Base-by-base conservation (phyloP, 345 rosid genomes). In the Brassica rapa region DNA sequence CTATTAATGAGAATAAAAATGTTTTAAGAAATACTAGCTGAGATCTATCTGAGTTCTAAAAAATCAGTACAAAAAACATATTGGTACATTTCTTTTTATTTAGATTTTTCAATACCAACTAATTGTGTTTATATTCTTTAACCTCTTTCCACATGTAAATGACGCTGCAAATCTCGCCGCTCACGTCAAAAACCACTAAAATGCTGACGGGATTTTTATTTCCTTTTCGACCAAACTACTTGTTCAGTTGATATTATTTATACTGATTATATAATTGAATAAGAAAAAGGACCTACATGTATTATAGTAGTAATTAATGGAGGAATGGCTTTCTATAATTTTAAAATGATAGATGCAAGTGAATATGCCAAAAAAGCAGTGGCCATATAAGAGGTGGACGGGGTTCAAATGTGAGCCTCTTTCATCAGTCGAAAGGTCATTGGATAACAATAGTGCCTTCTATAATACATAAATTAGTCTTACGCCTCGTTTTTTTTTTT, bases 371-470 rank as follows among this genome's bases (percentile, higher is more conserved):
- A 60, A 66, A 57, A 72, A 14, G 55, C 77, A 68, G 61, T 80
- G 82, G 79, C 82, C 51, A 61, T 74, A 51, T 62, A 53, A 68
- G 75, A 74, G 60, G 39, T 37, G 66, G 8, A 68, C 56, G 82
- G 79, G 77, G 60, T 73, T 67, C 74, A 67, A 49, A 67, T 33
- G 41, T 49, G 12, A 69, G 82, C 41, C 79, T 74, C 71, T 53
- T 62, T 68, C 46, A 68, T 49, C 8, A 62, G 21, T 53, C 79
- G 82, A 80, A 80, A 74, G 82, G 82, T 69, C 82, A 74, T 69
- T 62, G 46, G 65, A 62, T 51, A 9, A 66, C 46, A 73, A 49
- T 53, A 32, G 53, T 43, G 55, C 12, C 63, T 72, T 66, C 57
- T 66, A 51, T 66, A 43, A 32, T 66, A 72, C 10, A 66, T 66